Percentiles rank a stretch among this genome's conserved stretches.
phyloP scores from a whole-genome alignment of 2,329 filamentous ascomycete genomes.

The Rhytidhysteron rufulum region DNA sequence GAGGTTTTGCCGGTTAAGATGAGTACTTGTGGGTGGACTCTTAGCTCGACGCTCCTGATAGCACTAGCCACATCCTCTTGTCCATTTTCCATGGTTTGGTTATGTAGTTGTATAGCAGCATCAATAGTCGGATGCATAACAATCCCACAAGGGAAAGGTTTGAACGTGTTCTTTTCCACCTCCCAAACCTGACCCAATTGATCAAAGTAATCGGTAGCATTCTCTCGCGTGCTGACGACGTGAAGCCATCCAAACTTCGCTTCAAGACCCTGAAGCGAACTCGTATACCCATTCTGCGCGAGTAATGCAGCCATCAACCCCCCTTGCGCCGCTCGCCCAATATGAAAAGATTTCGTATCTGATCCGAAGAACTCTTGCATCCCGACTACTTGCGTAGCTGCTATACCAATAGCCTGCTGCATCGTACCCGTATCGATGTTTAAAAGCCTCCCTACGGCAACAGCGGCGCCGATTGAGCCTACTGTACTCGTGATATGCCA shows the following conservation, averaged over 20 bases:
- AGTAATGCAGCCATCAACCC: slow-evolving; percentile 48
- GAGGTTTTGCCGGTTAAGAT: slow-evolving; percentile 50
- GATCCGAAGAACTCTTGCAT: slow-evolving; percentile 54
- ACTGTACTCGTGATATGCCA: slow-evolving; percentile 55
- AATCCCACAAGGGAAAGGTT: slow-evolving; percentile 56
- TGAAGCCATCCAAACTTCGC: slow-evolving; percentile 53
- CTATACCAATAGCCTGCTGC: slow-evolving; percentile 51
- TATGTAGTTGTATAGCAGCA: slow-evolving; percentile 46
- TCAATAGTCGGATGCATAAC: slow-evolving; percentile 56
- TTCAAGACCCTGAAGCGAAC: slow-evolving; percentile 46
- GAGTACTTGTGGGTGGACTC: slow-evolving; percentile 51
- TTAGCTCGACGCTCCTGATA: slow-evolving; percentile 47
- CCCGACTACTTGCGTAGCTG: slow-evolving; percentile 51
- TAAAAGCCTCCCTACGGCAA: slow-evolving; percentile 49
- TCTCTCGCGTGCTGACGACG: slow-evolving; percentile 45
- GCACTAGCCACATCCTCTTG: slow-evolving; percentile 26
- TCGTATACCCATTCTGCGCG: slow-evolving; percentile 49
- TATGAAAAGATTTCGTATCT: slow-evolving; percentile 55
- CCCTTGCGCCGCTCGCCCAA: slow-evolving; percentile 51
- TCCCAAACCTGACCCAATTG: slow-evolving; percentile 45
- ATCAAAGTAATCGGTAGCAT: slow-evolving; percentile 37
- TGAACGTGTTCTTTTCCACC: slow-evolving; percentile 52
- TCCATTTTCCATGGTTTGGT: slow-evolving; percentile 31
- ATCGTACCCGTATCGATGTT: slow-evolving; percentile 37
- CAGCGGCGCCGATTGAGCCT: slow-evolving; percentile 51